Evolutionary conservation across 192 early-diverging fungal genomes (phyloP), one percentile per base, ranked within the genome.

Genomic region (Linnemannia exigua): DNA sequence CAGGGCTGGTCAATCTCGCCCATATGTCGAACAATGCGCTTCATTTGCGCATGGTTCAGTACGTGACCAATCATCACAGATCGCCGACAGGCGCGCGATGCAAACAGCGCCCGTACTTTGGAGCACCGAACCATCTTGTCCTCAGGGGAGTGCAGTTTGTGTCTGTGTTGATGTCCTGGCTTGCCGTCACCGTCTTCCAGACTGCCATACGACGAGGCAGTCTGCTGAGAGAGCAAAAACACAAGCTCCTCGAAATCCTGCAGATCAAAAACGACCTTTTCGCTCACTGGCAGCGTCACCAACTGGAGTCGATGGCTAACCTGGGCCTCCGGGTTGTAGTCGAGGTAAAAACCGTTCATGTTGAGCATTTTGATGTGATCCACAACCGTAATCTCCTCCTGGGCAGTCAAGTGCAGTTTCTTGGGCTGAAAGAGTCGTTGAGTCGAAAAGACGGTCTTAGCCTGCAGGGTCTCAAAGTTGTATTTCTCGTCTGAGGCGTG

Each of bases 401-500:
- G 90, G 0, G 95, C 92, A 15, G 94, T 96, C 33, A 99, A 77
- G 50, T 96, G 89, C 12, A 97, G 75, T 6, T 71, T 72, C 44
- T 88, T 84, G 0, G 97, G 98, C 8, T 92, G 95, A 68, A 79
- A 91, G 8, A 98, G 89, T 54, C 89, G 87, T 75, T 97, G 95
- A 2, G 92, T 90, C 31, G 91, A 76, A 67, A 96, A 93, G 5
- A 88, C 78, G 0, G 94, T 94, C 0, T 84, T 90, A 58, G 88
- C 87, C 82, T 95, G 95, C 8, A 96, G 83, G 0, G 89, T 91
- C 88, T 99, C 98, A 89, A 96, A 99, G 80, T 98, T 98, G 88
- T 91, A 97, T 87, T 99, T 99, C 88, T 99, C 98, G 87, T 99
- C 98, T 0, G 94, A 94, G 2, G 99, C 99, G 87, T 99, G 99